A percentile compares a stretch with the other conserved stretches of the same genome.
Conservation (phyloP, 73 alveolate genomes). For the Paramecium pentaurelia region DNA sequence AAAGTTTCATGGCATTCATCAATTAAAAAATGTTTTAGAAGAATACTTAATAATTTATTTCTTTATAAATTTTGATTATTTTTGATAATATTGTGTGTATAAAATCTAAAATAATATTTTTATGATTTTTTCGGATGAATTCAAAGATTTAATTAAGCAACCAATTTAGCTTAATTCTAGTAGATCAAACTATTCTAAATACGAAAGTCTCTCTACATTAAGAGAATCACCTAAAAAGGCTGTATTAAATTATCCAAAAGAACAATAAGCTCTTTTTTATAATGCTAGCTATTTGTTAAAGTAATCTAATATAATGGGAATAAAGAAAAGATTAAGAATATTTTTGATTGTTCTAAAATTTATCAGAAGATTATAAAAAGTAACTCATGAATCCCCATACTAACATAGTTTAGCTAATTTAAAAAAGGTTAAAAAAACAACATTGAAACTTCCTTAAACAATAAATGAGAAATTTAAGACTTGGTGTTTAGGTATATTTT, state of each 20-base stretch:
- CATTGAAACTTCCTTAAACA: background rate
- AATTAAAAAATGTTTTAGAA: background rate
- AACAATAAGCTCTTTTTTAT: background rate
- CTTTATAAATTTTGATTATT: background rate
- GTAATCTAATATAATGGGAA: background rate
- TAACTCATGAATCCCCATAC: background rate
- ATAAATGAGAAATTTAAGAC: background rate
- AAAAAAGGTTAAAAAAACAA: background rate
- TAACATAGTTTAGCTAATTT: background rate
- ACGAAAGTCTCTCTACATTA: background rate
- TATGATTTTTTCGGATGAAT: background rate
- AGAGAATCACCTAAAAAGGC: background rate
- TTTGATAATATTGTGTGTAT: background rate
- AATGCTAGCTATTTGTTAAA: background rate
- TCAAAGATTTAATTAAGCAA: background rate
- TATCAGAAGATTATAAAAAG: background rate
- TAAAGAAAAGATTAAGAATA: background rate
- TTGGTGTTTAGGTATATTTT: background rate
- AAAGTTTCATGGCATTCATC: background rate
- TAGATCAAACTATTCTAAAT: background rate
- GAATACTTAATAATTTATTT: background rate
- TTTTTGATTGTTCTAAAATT: background rate
- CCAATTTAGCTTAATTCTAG: background rate
- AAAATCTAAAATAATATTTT: background rate
- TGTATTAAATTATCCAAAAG: background rate